These are phyloP conservation scores for Cyamopsis tetragonoloba DNA, from an alignment of 306 rosid species.

Conservation along the genomic window DNA sequence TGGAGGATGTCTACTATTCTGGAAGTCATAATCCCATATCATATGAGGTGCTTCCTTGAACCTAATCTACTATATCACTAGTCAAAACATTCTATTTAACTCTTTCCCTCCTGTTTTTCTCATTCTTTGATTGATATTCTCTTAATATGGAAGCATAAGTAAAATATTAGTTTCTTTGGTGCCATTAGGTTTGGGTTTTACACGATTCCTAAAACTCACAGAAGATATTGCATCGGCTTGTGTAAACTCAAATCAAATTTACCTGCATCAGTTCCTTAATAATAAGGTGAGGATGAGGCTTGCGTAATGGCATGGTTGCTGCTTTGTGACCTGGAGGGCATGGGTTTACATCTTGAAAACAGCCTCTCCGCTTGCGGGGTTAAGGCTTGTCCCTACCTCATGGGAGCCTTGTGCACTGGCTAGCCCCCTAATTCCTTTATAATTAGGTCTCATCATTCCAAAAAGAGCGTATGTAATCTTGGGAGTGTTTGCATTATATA, in stretches of 20 bases:
- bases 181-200: conserved; percentile 5
- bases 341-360: too few species aligned
- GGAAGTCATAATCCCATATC: conserved; percentile 73
- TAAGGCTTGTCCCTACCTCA: too few species aligned
- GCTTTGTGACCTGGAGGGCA: too few species aligned
- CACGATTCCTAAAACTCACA: not conserved
- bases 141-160: not conserved
- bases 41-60: conserved; percentile 45
- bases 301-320: too few species aligned
- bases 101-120: not conserved
- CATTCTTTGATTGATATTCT: not conserved
- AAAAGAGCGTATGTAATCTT: not conserved
- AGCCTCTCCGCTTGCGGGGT: too few species aligned
- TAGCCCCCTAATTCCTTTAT: conserved; percentile 17
- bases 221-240: not conserved
- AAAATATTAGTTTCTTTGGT: conserved; percentile 2
- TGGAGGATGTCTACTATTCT: conserved; percentile 71
- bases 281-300: too few species aligned
- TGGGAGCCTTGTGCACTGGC: too few species aligned
- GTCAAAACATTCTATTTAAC: not conserved
- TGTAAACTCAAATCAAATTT: conserved; percentile 17
- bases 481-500: not conserved
- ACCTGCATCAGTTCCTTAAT: not conserved
- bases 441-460: conserved; percentile 3
- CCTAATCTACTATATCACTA: not conserved